Evolutionary conservation across 2,329 filamentous ascomycete genomes (phyloP), one percentile per base, ranked within the genome.

Genomic region (Aureobasidium namibiae): DNA sequence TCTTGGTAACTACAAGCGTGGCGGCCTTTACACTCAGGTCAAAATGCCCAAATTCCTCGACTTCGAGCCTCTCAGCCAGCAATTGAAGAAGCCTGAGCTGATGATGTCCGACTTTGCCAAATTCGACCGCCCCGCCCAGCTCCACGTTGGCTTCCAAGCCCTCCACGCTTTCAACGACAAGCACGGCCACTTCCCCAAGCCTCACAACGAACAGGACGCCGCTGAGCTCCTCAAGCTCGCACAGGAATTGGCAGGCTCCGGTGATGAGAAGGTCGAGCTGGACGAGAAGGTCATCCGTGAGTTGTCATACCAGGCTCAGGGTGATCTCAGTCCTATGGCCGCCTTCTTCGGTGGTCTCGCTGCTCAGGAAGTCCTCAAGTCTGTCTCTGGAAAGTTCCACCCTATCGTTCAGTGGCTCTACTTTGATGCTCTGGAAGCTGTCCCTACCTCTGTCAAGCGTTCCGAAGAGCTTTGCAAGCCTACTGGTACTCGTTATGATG

Each of bases 331-430:
- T 70, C 89, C 94, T 3, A 90, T 99, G 82, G 90, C 92, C 24
- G 92, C 94, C 18, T 89, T 96, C 75, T 97, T 96, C 69, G 94
- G 94, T 72, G 94, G 94, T 66, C 83, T 96, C 66, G 83, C 90
- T 26, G 94, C 94, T 1, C 94, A 99, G 72, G 94, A 99, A 74
- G 87, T 96, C 23, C 82, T 99, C 62, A 99, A 99, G 76, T 90
- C 92, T 18, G 90, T 99, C 7, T 99, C 94, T 56, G 94, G 94
- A 66, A 99, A 99, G 75, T 99, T 99, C 77, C 85, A 90, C 67
- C 94, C 94, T n/a, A 86, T 97, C 65, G 82, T 88, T 66, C 94
- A 99, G 73, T 97, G 89, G 85, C 82, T 99, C 72, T 97, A 99
- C 79, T 95, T 96, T 67, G 94, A 99, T 74, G 96, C 94, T 1